Conservation (phyloP, 805 yeast genomes). For the Kazachstania africana region DNA sequence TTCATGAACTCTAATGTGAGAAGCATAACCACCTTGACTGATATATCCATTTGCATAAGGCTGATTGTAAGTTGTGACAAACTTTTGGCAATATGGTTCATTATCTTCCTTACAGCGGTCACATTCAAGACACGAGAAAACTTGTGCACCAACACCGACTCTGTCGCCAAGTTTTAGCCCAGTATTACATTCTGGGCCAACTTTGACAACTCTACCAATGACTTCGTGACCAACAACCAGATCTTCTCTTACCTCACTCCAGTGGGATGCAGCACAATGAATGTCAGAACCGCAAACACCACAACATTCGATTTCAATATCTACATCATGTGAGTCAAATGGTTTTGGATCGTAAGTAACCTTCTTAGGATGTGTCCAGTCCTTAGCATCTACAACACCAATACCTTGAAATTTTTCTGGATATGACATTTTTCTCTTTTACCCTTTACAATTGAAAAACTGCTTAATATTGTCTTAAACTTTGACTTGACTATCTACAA, state of each 20-base stretch:
- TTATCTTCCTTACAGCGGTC: neutral
- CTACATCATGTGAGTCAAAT: neutral
- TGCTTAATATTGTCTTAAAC: too few relatives aligned
- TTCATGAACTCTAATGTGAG: conserved; percentile 52
- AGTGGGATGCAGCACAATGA: neutral
- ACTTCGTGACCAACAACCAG: neutral
- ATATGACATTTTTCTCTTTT: neutral
- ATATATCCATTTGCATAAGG: conserved; percentile 35
- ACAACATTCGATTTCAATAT: neutral
- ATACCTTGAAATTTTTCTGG: neutral
- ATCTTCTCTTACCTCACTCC: neutral
- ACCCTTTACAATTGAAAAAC: too few relatives aligned
- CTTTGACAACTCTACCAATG: neutral
- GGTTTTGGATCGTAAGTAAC: neutral
- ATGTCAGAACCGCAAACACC: neutral
- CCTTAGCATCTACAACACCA: neutral
- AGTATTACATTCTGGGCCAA: neutral
- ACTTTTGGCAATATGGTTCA: neutral
- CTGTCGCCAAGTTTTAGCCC: neutral
- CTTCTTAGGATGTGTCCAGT: neutral
- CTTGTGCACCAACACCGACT: neutral
- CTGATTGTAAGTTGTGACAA: neutral
- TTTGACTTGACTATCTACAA: too few relatives aligned
- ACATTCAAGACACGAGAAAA: neutral
- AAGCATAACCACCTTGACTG: conserved; percentile 57